phyloP scores from a whole-genome alignment of 148 eudicot genomes.

The Oxyria digyna region DNA sequence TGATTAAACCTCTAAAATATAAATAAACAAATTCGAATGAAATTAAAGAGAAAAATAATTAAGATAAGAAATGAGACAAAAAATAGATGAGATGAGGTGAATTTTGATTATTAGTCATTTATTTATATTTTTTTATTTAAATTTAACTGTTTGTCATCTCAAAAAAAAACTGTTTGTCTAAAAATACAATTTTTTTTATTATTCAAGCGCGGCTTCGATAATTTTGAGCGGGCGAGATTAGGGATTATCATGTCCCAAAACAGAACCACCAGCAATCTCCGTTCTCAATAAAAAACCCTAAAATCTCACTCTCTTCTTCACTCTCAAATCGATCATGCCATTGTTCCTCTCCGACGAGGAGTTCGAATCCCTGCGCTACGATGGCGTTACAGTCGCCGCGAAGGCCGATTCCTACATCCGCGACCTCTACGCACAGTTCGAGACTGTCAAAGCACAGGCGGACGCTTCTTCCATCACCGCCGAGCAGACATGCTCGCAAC shows the following conservation, averaged over 20 bases:
- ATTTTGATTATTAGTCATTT: too few relatives aligned
- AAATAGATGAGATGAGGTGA: too few relatives aligned
- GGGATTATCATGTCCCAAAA: too few relatives aligned
- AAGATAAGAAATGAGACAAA: too few relatives aligned
- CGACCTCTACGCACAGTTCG: slow-evolving; percentile 38
- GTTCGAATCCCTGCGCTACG: slow-evolving; percentile 35
- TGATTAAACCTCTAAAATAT: too few relatives aligned
- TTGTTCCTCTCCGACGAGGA: slow-evolving; percentile 72
- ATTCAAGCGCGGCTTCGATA: background rate
- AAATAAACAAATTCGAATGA: too few relatives aligned
- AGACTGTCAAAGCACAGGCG: slow-evolving; percentile 67
- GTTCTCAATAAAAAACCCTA: slow-evolving; percentile 1
- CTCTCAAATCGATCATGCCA: slow-evolving; percentile 36
- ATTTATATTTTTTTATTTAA: too few relatives aligned
- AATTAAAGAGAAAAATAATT: too few relatives aligned
- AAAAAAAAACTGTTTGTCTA: too few relatives aligned
- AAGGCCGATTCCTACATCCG: slow-evolving; percentile 70
- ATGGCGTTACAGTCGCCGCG: slow-evolving; percentile 45
- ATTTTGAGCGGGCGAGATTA: background rate
- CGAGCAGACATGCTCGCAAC: slow-evolving; percentile 84
- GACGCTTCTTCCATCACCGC: slow-evolving; percentile 78
- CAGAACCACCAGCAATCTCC: too few relatives aligned
- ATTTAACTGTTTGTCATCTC: too few relatives aligned
- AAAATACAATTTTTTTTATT: too few relatives aligned
- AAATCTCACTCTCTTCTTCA: background rate